phyloP scores from a whole-genome alignment of 148 eudicot genomes.

The Chenopodium formosanum region DNA sequence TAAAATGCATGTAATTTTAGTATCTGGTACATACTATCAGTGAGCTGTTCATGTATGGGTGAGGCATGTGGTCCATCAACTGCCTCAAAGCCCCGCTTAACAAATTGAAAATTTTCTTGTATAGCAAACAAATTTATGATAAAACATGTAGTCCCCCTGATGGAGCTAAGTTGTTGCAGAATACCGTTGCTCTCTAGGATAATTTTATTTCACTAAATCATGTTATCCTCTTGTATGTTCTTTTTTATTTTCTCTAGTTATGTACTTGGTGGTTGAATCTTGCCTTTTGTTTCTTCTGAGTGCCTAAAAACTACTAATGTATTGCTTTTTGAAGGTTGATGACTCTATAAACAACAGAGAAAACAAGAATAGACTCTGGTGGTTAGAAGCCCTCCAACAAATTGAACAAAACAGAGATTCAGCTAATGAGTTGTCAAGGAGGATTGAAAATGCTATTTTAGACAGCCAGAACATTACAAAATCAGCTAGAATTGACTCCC shows the following conservation, averaged over 20 bases:
- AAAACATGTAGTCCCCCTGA: not conserved
- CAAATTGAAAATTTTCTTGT: not conserved
- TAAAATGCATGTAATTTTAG: not conserved
- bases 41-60: not conserved
- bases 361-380: constrained; percentile 56
- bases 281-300: not conserved
- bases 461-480: constrained; percentile 52
- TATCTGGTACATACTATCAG: not conserved
- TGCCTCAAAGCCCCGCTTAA: not conserved
- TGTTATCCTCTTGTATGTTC: not conserved
- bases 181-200: not conserved
- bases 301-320: constrained; percentile 1
- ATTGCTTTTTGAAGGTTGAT: constrained; percentile 50
- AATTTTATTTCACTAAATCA: not conserved
- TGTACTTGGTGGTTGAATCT: not conserved
- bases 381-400: constrained; percentile 70
- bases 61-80: not conserved
- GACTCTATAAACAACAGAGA: constrained; percentile 41
- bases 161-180: not conserved
- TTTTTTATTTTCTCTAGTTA: not conserved
- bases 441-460: constrained; percentile 73
- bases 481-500: constrained; percentile 48
- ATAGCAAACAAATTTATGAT: not conserved
- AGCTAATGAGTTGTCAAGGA: constrained; percentile 49
- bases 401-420: constrained; percentile 66